Base-by-base conservation (phyloP, 2,329 filamentous ascomycete genomes). In the Dactylellina parvicollis region DNA sequence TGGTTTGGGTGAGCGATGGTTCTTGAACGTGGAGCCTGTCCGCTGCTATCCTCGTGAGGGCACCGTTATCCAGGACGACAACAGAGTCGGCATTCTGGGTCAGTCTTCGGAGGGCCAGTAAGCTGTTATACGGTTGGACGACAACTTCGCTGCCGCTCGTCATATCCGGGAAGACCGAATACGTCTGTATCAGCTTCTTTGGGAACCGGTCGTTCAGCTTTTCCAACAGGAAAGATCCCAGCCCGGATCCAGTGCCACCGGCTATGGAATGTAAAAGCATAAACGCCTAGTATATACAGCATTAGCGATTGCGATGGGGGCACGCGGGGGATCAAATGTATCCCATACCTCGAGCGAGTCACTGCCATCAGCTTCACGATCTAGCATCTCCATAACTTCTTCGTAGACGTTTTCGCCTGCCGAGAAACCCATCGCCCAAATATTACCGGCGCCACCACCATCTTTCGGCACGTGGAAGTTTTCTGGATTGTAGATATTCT, bases 231-330 rank as follows among this genome's bases (percentile, higher is more conserved):
- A 96, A 99, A 26, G 92, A 96, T 22, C 95, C 95, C 47, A 99
- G 83, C n/a, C 95, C 95, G 20, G 93, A 97, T 7, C 95, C 95
- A 16, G 95, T 99, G 66, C 95, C 95, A 75, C 95, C 95, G 44
- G 95, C 96, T 79, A 99, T 99, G 2, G 95, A 98, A 81, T 99
- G 95, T 75, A 99, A 86, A 81, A 99, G 88, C 95, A 99, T 99
- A 83, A 99, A 99, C 38, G 95, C 95, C 87, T 91, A 66, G 22
- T 22, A 26, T 18, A 18, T 47, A 36, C 24, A 3, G 20, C 42
- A 57, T 64, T 40, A 67, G 59, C 9, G 44, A 61, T 20, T 14
- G n/a, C 5, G n/a, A 40, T 34, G 5, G 1, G 22, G 5, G 2
- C 22, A 32, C 0, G 7, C 26, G 12, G 12, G 44, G 3, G 16